Evolutionary conservation across 208 protist species (phyloP).

Genomic region (Sergeia podlipaevii): DNA sequence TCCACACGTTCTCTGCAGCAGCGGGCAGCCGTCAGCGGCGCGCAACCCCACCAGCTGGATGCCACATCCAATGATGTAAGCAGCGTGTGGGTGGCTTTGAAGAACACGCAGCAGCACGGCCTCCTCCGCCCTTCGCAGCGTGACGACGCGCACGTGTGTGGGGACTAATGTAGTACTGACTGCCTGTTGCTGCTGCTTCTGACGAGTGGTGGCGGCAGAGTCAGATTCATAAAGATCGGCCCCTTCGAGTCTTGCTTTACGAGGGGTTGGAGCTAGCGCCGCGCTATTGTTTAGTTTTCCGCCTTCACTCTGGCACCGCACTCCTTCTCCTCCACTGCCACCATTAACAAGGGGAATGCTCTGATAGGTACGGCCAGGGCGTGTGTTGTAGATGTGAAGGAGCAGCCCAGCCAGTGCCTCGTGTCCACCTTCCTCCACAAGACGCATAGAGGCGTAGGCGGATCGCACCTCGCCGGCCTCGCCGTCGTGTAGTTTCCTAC

Average conservation of each 20-base stretch:
- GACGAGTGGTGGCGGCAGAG: background rate
- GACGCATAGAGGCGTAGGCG: no score
- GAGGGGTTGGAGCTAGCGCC: background rate
- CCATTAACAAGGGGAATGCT: no score
- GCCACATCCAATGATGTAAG: constrained; percentile 46
- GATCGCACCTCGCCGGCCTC: no score
- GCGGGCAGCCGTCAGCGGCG: constrained; percentile 17
- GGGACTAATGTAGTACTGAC: background rate
- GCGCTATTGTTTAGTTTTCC: background rate
- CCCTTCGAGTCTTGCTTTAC: no score
- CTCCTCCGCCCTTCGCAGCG: constrained; percentile 52
- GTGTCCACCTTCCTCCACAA: no score
- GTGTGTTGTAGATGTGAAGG: no score
- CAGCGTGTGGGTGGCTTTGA: constrained; percentile 42
- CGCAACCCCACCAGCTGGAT: constrained; percentile 36
- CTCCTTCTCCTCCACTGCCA: no score
- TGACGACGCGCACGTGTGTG: constrained; percentile 17
- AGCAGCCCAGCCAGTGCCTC: no score
- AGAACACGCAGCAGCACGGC: constrained; percentile 57
- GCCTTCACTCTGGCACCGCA: no score
- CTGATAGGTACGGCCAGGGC: no score
- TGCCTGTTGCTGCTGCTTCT: background rate
- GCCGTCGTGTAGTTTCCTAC: no score
- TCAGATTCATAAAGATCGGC: background rate
- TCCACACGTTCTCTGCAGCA: constrained; percentile 39